Evolutionary conservation across 192 early-diverging fungal genomes (phyloP), one percentile per base, ranked within the genome.

Genomic region (Backusella sp.): DNA sequence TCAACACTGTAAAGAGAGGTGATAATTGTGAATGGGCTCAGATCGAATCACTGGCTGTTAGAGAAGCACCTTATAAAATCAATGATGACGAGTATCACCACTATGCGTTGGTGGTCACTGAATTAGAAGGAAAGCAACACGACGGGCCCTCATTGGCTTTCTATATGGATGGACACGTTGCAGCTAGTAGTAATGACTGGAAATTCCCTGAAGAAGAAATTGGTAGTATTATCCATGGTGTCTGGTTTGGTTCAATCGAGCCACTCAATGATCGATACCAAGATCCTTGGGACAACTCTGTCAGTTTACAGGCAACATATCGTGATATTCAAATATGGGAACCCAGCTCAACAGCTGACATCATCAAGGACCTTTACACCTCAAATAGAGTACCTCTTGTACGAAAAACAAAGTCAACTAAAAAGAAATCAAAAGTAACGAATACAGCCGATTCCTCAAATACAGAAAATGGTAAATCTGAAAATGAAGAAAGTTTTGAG

Each of bases 181-280:
- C 77, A 19, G 44, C 73, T 26, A 80, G 78, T 17, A 69, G 67
- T 2, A 52, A 41, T 6, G 26, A 44, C 19, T 83, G 79, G 78
- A 35, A 36, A 4, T 52, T 66, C 11, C 78, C 79, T 1, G 34
- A 66, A 6, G 26, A 19, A 28, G 68, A 74, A 37, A 76, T 70
- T n/a, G 72, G 70, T 12, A 26, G 44, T 30, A 26, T 65, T 3
- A 34, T 83, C 15, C 73, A 70, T 1, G 79, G 82, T n/a, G 8
- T 83, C 1, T 83, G 82, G 82, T 68, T 83, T 34, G 82, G 82
- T 0, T 73, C 75, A 3, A 36, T 76, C 19, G 82, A 80, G 49
- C 79, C 82, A 34, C 76, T 77, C 49, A 65, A 68, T 62, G 59
- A 15, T 41, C 70, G 78, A 14, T 80, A 80, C 41, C 79, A 80